Evolutionary conservation across 1,284 basidiomycete species (phyloP).

Genomic region (Pascua sp.): DNA sequence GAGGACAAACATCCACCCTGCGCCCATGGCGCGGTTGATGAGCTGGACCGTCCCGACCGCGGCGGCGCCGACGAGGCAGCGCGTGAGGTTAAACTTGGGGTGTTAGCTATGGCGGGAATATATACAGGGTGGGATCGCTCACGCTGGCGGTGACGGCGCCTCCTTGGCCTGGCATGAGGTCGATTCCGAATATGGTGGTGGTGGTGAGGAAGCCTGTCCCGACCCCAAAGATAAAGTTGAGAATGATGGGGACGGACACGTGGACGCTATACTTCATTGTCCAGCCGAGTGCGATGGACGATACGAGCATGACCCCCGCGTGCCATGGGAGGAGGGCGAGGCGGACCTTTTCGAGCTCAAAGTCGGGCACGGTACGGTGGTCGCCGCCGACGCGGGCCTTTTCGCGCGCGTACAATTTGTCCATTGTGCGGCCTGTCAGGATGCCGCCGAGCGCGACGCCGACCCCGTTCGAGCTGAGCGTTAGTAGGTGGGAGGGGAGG

Average conservation of each 20-base stretch:
- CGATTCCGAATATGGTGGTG: slow-evolving; percentile 31
- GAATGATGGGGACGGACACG: slow-evolving; percentile 36
- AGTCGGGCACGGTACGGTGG: slow-evolving; percentile 26
- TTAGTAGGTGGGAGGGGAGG: background rate
- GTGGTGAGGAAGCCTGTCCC: slow-evolving; percentile 27
- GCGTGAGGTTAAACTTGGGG: slow-evolving; percentile 35
- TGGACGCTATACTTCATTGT: slow-evolving; percentile 25
- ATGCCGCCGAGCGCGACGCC: slow-evolving; percentile 32
- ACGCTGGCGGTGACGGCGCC: slow-evolving; percentile 38
- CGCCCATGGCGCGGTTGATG: slow-evolving; percentile 31
- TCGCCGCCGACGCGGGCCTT: slow-evolving; percentile 32
- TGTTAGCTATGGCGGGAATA: background rate
- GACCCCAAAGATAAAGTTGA: slow-evolving; percentile 34
- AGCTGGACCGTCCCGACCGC: slow-evolving; percentile 28
- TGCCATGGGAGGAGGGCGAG: slow-evolving; percentile 28
- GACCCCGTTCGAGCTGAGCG: slow-evolving; percentile 32
- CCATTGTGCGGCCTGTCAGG: slow-evolving; percentile 32
- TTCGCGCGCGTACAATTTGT: slow-evolving; percentile 30
- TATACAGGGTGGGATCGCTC: slow-evolving; percentile 3
- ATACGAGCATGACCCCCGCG: slow-evolving; percentile 21
- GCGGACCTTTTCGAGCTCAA: slow-evolving; percentile 33
- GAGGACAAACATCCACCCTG: slow-evolving; percentile 48
- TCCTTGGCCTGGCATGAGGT: slow-evolving; percentile 33
- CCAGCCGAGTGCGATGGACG: slow-evolving; percentile 36
- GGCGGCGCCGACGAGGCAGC: slow-evolving; percentile 39